These are phyloP conservation scores for Vigna mungo DNA, from an alignment of 306 rosid genomes.

Conservation along the genomic window DNA sequence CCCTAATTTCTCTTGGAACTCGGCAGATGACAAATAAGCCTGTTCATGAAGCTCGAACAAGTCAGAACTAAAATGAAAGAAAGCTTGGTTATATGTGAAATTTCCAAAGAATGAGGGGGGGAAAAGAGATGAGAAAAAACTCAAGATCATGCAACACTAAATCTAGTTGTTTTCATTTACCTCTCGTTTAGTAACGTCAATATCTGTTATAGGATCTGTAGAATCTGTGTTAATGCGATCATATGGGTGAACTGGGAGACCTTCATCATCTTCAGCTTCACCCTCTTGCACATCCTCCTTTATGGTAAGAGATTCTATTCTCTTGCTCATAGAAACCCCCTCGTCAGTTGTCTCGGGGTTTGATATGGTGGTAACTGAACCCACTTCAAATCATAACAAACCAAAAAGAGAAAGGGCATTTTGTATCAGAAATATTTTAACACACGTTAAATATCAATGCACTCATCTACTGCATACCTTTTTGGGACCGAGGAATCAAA, in stretches of 20 bases:
- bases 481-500: slow-evolving; percentile 77
- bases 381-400: slow-evolving; percentile 55
- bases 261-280: slow-evolving; percentile 84
- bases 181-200: slow-evolving; percentile 97
- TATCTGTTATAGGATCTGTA: slow-evolving; percentile 68
- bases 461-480: slow-evolving; percentile 55
- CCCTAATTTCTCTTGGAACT: slow-evolving; percentile 80
- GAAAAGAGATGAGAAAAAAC: slow-evolving; percentile 13
- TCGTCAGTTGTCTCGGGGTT: slow-evolving; percentile 52
- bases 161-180: slow-evolving; percentile 52
- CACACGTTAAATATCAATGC: slow-evolving; percentile 32
- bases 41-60: slow-evolving; percentile 52
- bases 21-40: slow-evolving; percentile 86
- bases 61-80: slow-evolving; percentile 46
- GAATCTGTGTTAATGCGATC: slow-evolving; percentile 72
- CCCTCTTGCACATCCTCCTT: slow-evolving; percentile 87
- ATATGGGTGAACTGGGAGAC: slow-evolving; percentile 75
- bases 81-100: slow-evolving; percentile 6
- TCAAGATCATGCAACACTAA: neutral
- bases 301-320: slow-evolving; percentile 77
- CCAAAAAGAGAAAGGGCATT: slow-evolving; percentile 28
- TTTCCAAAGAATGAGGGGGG: slow-evolving; percentile 14
- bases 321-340: slow-evolving; percentile 59
- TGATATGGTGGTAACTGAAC: slow-evolving; percentile 52
- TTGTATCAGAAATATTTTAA: slow-evolving; percentile 23